Base-by-base conservation (phyloP, 75 land plant species). In the Isoetes taiwanensis region DNA sequence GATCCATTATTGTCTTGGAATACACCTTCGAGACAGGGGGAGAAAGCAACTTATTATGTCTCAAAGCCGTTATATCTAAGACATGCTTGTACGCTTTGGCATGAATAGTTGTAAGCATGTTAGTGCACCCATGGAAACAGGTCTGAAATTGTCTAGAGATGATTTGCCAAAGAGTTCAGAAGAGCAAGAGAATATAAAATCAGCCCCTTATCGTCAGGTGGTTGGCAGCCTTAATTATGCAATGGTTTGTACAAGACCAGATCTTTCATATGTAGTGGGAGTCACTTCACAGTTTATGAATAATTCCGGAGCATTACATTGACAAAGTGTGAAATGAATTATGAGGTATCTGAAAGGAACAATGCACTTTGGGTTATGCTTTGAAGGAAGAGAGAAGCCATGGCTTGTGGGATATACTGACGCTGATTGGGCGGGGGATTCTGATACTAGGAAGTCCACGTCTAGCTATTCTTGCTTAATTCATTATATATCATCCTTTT, bases 281-380 rank as follows among this genome's bases (percentile, higher is more conserved):
- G 30, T 64, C 2, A 39, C 54, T 2, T 39, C 59, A 32, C 54
- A 66, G n/a, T n/a, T n/a, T n/a, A n/a, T n/a, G n/a, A n/a, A 54
- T 0, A 33, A 28, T 30, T 71, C 74, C 0, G 34, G 40, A 2
- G 26, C 43, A 2, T n/a, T 9, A 23, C 75, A 71, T 56, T 64
- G 62, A 43, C 19, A 30, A 14, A 58, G 61, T 23, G 69, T 72
- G 8, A 64, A 72, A 17, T 16, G 67, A 28, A 64, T 79, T 42
- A 23, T 79, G 14, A 41, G 64, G 8, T 79, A 75, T 52, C 9
- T 75, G 19, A 79, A 71, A n/a, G 75, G 72, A 19, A 71, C 65
- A 0, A 25, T 41, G 16, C n/a, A n/a, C n/a, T n/a, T n/a, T 56
- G 43, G 70, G 14, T 24, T 66, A 8, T 30, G 43, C 23, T 0